Percentiles rank a stretch among this genome's conserved stretches.
phyloP scores from a whole-genome alignment of 345 rosid genomes.

The Abelmoschus esculentus region DNA sequence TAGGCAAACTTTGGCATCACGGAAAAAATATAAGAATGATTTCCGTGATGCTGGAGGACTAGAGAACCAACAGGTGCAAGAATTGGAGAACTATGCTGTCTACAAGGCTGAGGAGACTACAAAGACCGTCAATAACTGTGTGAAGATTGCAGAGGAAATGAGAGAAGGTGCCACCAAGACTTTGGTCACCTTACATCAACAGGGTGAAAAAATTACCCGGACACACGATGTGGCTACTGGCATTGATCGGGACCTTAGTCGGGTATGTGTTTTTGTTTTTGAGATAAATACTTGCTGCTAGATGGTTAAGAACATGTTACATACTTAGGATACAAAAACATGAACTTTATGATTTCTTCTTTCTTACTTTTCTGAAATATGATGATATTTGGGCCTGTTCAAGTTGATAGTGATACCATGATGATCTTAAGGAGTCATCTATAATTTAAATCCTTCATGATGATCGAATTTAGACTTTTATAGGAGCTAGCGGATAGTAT shows the following conservation, averaged over 20 bases:
- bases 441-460: neutral
- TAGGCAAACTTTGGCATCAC: conserved; percentile 27
- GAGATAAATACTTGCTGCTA: neutral
- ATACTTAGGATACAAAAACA: neutral
- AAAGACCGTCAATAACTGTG: conserved; percentile 61
- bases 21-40: conserved; percentile 60
- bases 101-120: conserved; percentile 96
- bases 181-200: conserved; percentile 68
- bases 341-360: neutral
- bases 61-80: conserved; percentile 81
- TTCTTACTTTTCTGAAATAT: neutral
- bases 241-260: conserved; percentile 78
- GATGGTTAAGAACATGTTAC: neutral
- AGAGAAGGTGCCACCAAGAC: conserved; percentile 76
- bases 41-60: conserved; percentile 73
- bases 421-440: neutral
- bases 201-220: conserved; percentile 83
- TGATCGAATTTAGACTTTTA: neutral
- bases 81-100: conserved; percentile 69
- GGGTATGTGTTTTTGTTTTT: conserved; percentile 42
- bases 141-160: conserved; percentile 86
- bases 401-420: neutral
- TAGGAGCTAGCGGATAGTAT: neutral
- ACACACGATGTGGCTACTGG: conserved; percentile 59
- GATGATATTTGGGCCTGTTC: conserved; percentile 2